Evolutionary conservation across 2,329 filamentous ascomycete species (phyloP).

Genomic region (Colletotrichum sp.): DNA sequence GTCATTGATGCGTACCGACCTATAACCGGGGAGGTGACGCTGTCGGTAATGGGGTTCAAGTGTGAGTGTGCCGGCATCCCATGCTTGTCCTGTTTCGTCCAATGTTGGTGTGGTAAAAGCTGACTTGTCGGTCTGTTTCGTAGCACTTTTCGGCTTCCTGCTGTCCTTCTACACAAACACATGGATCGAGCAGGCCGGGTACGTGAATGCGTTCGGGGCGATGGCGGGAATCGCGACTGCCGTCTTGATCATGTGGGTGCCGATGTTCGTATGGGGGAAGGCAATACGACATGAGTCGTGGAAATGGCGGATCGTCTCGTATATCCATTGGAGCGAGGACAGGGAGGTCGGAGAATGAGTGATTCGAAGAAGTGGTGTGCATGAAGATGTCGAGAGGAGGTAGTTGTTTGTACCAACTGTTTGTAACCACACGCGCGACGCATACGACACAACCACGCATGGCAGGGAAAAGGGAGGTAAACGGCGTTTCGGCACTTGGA

Average conservation of each 20-base stretch:
- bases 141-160: constrained; percentile 61
- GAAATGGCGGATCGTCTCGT: constrained; percentile 51
- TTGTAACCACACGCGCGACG: not conserved
- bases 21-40: constrained; percentile 59
- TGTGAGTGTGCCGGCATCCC: constrained; percentile 40
- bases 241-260: constrained; percentile 52
- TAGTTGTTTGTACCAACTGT: not conserved
- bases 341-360: constrained; percentile 59
- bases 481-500: not conserved
- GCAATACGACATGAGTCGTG: constrained; percentile 50
- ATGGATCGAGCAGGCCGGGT: constrained; percentile 57
- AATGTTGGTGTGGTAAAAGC: not conserved
- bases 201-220: constrained; percentile 56
- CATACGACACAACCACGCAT: not conserved
- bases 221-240: constrained; percentile 60
- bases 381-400: not conserved
- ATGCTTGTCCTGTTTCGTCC: not conserved
- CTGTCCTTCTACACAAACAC: constrained; percentile 66
- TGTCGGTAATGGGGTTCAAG: constrained; percentile 61
- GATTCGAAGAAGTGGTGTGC: not conserved
- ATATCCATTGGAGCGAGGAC: constrained; percentile 56
- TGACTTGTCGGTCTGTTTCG: not conserved
- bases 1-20: constrained; percentile 63
- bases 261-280: constrained; percentile 58
- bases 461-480: not conserved